These are phyloP conservation scores for Amanita phalloides DNA, from an alignment of 768 basidiomycete genomes.

Conservation along the genomic window DNA sequence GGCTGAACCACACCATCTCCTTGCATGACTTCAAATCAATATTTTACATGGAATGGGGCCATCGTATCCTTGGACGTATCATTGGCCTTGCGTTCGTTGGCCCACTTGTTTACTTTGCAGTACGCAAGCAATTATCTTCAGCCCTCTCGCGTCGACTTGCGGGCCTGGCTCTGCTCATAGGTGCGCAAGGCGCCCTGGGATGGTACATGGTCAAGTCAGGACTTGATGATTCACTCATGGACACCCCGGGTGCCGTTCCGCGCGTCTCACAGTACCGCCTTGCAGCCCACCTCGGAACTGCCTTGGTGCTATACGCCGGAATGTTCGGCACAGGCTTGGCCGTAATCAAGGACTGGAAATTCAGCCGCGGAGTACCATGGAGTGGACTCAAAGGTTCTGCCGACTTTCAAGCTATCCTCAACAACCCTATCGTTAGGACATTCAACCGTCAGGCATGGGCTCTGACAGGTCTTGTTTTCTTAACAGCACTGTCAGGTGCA, in stretches of 20 bases:
- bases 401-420: slow-evolving; percentile 33
- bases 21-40: slow-evolving; percentile 91
- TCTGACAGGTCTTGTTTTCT: slow-evolving; percentile 70
- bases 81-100: slow-evolving; percentile 77
- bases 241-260: slow-evolving; percentile 76
- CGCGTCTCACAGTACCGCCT: slow-evolving; percentile 96
- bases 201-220: slow-evolving; percentile 99
- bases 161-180: slow-evolving; percentile 73
- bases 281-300: slow-evolving; percentile 89
- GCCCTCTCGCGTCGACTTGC: slow-evolving; percentile 53
- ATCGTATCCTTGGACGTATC: slow-evolving; percentile 85
- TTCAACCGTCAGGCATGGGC: slow-evolving; percentile 52
- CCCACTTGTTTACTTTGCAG: slow-evolving; percentile 73
- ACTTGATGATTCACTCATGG: slow-evolving; percentile 71
- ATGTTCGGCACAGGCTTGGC: slow-evolving; percentile 79
- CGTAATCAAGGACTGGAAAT: slow-evolving; percentile 73
- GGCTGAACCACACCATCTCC: slow-evolving; percentile 82
- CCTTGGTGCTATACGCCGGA: slow-evolving; percentile 85
- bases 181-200: slow-evolving; percentile 84
- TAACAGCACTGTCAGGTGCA: slow-evolving; percentile 89
- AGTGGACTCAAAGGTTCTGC: slow-evolving; percentile 35
- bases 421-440: slow-evolving; percentile 42
- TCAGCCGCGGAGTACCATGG: slow-evolving; percentile 45
- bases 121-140: slow-evolving; percentile 57
- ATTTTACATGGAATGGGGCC: slow-evolving; percentile 98